Base-by-base conservation (phyloP, 371 early-diverging fungal genomes). In the Mortierella sp. region DNA sequence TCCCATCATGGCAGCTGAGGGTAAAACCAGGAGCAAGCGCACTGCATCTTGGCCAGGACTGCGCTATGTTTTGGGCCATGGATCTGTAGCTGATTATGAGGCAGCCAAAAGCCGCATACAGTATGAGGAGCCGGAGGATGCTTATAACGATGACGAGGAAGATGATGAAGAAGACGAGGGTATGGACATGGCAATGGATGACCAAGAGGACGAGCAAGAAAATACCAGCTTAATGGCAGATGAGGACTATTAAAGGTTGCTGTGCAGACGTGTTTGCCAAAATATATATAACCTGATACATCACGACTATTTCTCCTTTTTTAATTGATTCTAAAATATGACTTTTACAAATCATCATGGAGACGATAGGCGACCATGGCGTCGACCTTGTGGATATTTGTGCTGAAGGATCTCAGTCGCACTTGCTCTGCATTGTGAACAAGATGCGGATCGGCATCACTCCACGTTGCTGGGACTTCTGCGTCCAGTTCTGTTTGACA, bases 401-500 rank as follows among this genome's bases (percentile, higher is more conserved):
- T 97, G 11, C 90, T 86, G 69, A 97, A 90, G 4, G 94, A 89
- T 34, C 94, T 80, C 42, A 97, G 70, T 43, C 55, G 61, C 42
- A 97, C 93, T 54, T 94, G 94, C 79, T 96, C 94, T 24, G 93
- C 89, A 49, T 95, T 93, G 26, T 83, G 75, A 42, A 97, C 90
- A 27, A 91, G 67, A 59, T 86, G 82, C 1, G 94, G 87, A 59
- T 93, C 94, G 14, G 90, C 86, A 72, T 97, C 95, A 7, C 85
- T 85, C 98, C 98, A 97, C 5, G 87, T 86, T 5, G 86, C 84
- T 1, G 97, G 97, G 0, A 95, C 94, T 48, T 94, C 91, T 6
- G 90, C 94, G 68, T 94, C 91, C 64, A 87, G 84, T 60, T 94
- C 92, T 3, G 96, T 93, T 80, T 96, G 96, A 6, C 92, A 94